Conservation (phyloP, 2,329 filamentous ascomycete species). For the Penicillium sp. region DNA sequence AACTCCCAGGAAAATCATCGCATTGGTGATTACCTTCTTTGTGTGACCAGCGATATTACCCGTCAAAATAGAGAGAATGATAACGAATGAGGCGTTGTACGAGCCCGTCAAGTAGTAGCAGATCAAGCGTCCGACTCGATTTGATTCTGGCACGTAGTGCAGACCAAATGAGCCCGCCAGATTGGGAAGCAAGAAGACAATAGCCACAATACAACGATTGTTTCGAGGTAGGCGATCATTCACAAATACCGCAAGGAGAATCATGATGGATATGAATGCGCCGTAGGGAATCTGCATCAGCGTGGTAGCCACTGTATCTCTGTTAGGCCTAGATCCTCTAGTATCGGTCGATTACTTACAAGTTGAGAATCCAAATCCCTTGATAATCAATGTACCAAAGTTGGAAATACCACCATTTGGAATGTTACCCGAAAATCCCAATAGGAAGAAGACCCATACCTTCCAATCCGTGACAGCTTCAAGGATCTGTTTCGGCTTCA, state of each 20-base stretch:
- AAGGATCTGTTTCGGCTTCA: conserved; percentile 11
- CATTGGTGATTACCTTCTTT: conserved; percentile 33
- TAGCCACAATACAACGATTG: conserved; percentile 17
- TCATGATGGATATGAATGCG: conserved; percentile 32
- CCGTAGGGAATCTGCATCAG: conserved; percentile 42
- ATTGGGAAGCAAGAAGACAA: conserved; percentile 25
- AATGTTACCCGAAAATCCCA: conserved; percentile 17
- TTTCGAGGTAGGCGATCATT: conserved; percentile 26
- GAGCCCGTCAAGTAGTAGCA: conserved; percentile 28
- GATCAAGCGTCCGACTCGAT: conserved; percentile 16
- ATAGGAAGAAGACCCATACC: conserved; percentile 10
- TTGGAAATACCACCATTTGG: conserved; percentile 35
- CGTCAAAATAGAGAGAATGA: conserved; percentile 32
- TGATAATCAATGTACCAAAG: conserved; percentile 32
- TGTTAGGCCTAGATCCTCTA: neutral
- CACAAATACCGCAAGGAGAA: conserved; percentile 17
- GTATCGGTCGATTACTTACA: conserved; percentile 32
- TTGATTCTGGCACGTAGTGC: neutral
- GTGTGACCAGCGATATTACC: conserved; percentile 32
- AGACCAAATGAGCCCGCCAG: conserved; percentile 12
- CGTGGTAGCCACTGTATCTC: conserved; percentile 26
- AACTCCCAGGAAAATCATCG: conserved; percentile 29
- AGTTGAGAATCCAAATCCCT: conserved; percentile 45
- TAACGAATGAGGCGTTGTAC: conserved; percentile 31
- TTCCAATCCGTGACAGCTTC: conserved; percentile 15